Conservation (phyloP, 164 flowering plant species). For the Berberis vulgaris region DNA sequence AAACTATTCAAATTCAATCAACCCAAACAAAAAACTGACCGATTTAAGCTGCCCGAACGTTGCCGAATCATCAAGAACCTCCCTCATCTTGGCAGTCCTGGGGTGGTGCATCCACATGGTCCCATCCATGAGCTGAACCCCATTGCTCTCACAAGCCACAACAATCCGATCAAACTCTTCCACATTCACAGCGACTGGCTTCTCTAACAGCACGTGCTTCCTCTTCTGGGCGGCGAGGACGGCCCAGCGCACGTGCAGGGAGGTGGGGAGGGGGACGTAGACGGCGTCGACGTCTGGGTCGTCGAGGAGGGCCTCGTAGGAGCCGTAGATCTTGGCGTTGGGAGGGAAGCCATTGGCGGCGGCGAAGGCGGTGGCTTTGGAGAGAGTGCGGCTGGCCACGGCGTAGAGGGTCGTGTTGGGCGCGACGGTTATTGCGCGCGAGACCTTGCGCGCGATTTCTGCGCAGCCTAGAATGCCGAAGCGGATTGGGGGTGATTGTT, state of each 20-base stretch:
- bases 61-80: slow-evolving; percentile 17
- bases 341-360: too few species aligned
- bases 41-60: slow-evolving; percentile 18
- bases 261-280: slow-evolving; percentile 36
- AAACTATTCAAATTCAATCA: neutral
- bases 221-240: slow-evolving; percentile 28
- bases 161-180: slow-evolving; percentile 24
- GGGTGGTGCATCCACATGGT: slow-evolving; percentile 52
- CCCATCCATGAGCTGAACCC: slow-evolving; percentile 48
- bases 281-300: too few species aligned
- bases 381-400: too few species aligned
- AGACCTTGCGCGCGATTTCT: too few species aligned
- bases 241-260: slow-evolving; percentile 33
- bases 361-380: too few species aligned
- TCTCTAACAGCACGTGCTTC: slow-evolving; percentile 40
- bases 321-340: too few species aligned
- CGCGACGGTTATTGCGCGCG: too few species aligned
- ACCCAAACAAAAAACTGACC: slow-evolving; percentile 13
- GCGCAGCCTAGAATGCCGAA: too few species aligned
- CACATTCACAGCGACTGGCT: slow-evolving; percentile 30
- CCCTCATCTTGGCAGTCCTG: slow-evolving; percentile 25
- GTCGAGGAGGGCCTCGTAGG: too few species aligned
- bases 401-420: too few species aligned
- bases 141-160: slow-evolving; percentile 27
- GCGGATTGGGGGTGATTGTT: too few species aligned